phyloP scores from a whole-genome alignment of 441 rosid species.

The Manihot esculenta region DNA sequence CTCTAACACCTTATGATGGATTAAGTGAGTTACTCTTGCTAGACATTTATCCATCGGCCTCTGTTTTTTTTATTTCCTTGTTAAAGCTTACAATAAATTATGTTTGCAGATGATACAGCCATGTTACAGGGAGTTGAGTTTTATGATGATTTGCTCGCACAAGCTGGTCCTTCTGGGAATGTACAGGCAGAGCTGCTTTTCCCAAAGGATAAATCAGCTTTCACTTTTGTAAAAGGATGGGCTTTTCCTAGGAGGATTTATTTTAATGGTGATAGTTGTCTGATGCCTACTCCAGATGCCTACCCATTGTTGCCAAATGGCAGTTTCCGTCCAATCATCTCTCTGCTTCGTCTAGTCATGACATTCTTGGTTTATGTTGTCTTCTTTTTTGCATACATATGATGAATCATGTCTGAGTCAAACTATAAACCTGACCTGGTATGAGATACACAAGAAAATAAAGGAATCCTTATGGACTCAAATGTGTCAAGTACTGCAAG shows the following conservation, averaged over 20 bases:
- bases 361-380: slow-evolving; percentile 34
- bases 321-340: slow-evolving; percentile 34
- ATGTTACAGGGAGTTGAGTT: slow-evolving; percentile 88
- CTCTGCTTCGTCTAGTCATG: slow-evolving; percentile 25
- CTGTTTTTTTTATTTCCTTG: too few relatives aligned
- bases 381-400: slow-evolving; percentile 34
- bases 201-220: slow-evolving; percentile 71
- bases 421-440: slow-evolving; percentile 11
- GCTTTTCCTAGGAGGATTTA: slow-evolving; percentile 95
- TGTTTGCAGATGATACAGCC: slow-evolving; percentile 77
- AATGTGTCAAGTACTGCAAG: slow-evolving; percentile 14
- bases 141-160: slow-evolving; percentile 74
- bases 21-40: slow-evolving; percentile 53
- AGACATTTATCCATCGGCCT: neutral
- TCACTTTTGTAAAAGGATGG: slow-evolving; percentile 98
- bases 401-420: slow-evolving; percentile 26
- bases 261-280: slow-evolving; percentile 90
- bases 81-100: neutral
- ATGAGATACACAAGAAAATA: slow-evolving; percentile 14
- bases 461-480: slow-evolving; percentile 10
- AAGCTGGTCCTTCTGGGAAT: slow-evolving; percentile 84
- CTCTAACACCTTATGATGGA: slow-evolving; percentile 55
- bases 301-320: slow-evolving; percentile 89
- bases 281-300: slow-evolving; percentile 93
- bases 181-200: slow-evolving; percentile 88